Evolutionary conservation across 257 asterid genomes (phyloP).

Genomic region (Jacaranda copaia): DNA sequence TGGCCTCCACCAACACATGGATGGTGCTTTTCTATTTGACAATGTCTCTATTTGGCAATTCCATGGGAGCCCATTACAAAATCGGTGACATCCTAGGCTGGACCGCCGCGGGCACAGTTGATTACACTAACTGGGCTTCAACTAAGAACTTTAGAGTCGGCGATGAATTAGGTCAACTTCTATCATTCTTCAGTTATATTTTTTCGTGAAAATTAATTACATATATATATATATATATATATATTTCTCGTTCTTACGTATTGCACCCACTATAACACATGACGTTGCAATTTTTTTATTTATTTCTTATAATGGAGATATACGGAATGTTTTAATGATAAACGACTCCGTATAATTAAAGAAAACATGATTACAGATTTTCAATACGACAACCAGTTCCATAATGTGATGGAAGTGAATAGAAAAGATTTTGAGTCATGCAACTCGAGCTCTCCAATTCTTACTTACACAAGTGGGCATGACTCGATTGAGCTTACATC

Average conservation of each 20-base stretch:
- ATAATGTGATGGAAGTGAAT: slow-evolving; percentile 42
- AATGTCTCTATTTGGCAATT: not conserved
- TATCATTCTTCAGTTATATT: not conserved
- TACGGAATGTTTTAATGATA: not conserved
- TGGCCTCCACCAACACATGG: slow-evolving; percentile 10
- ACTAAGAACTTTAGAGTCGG: slow-evolving; percentile 30
- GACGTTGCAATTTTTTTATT: too few species aligned
- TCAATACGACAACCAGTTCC: slow-evolving; percentile 37
- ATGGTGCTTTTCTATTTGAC: not conserved
- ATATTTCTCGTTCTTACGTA: not conserved
- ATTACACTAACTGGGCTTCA: slow-evolving; percentile 38
- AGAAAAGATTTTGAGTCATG: slow-evolving; percentile 36
- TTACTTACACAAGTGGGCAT: slow-evolving; percentile 40
- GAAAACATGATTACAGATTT: slow-evolving; percentile 31
- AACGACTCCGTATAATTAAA: not conserved
- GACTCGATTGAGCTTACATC: slow-evolving; percentile 34
- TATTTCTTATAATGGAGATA: not conserved
- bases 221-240: too few species aligned
- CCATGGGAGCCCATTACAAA: slow-evolving; percentile 28
- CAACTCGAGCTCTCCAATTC: slow-evolving; percentile 40
- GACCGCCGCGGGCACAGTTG: slow-evolving; percentile 38
- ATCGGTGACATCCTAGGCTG: slow-evolving; percentile 37
- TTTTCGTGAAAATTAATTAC: not conserved
- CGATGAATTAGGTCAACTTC: slow-evolving; percentile 37
- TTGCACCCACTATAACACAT: too few species aligned